These are phyloP conservation scores for Pseudozyma sp. DNA, from an alignment of 1,284 basidiomycete genomes.

Conservation along the genomic window DNA sequence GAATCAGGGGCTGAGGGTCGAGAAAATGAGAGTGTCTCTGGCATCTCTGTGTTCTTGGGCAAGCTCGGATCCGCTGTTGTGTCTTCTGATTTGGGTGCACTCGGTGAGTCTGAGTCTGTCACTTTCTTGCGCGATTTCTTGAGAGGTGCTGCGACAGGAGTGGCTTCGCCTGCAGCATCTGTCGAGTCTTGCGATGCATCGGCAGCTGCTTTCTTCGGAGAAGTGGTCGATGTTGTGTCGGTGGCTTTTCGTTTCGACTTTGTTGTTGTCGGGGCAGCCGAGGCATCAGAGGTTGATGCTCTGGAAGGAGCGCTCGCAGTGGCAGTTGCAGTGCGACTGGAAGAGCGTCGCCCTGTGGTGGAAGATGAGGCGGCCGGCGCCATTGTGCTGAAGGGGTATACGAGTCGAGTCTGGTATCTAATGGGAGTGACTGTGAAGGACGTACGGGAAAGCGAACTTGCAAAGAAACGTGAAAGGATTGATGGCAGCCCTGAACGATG, in stretches of 20 bases:
- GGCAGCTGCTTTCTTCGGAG: not conserved
- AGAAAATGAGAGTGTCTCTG: slow-evolving; percentile 19
- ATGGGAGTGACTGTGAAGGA: not conserved
- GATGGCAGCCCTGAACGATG: not conserved
- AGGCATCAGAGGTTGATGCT: not conserved
- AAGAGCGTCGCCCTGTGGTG: slow-evolving; percentile 13
- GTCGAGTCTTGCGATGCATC: not conserved
- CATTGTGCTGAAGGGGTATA: slow-evolving; percentile 7
- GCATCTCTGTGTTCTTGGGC: slow-evolving; percentile 48
- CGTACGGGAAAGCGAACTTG: not conserved
- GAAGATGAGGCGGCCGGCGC: slow-evolving; percentile 9
- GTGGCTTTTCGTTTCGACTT: slow-evolving; percentile 34
- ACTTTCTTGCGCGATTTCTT: slow-evolving; percentile 45
- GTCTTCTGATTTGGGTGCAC: slow-evolving; percentile 33
- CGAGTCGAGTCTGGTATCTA: not conserved
- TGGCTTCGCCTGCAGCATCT: not conserved
- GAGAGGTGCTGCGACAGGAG: slow-evolving; percentile 6
- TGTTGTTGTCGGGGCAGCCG: slow-evolving; percentile 10
- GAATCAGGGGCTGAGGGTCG: slow-evolving; percentile 30
- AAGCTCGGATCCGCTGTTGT: slow-evolving; percentile 38
- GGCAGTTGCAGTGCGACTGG: slow-evolving; percentile 12
- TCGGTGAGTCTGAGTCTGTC: slow-evolving; percentile 34
- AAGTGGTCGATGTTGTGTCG: slow-evolving; percentile 7
- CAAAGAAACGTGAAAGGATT: not conserved
- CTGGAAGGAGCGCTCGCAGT: not conserved